phyloP scores from a whole-genome alignment of 1,139 yeast species.

The Hyphopichia pseudoburtonii region DNA sequence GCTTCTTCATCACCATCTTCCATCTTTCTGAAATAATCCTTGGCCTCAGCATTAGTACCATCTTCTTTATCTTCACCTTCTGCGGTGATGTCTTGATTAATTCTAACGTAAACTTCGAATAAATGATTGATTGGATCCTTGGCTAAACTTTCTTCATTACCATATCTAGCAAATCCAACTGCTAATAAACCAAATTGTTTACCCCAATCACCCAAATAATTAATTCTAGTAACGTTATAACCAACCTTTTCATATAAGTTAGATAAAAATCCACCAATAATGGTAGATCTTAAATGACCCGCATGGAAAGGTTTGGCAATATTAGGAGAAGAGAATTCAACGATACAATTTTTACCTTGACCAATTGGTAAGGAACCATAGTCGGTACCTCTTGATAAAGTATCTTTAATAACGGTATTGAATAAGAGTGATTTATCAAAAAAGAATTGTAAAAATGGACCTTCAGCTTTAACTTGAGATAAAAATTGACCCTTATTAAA shows the following conservation, averaged over 20 bases:
- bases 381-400: constrained; percentile 55
- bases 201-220: constrained; percentile 99
- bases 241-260: constrained; percentile 89
- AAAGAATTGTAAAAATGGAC: constrained; percentile 89
- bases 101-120: constrained; percentile 88
- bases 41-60: constrained; percentile 78
- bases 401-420: constrained; percentile 69
- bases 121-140: constrained; percentile 90
- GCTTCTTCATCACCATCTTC: constrained; percentile 91
- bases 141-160: constrained; percentile 69
- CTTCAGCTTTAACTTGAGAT: constrained; percentile 74
- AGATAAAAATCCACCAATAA: constrained; percentile 94
- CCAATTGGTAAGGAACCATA: constrained; percentile 84
- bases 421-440: constrained; percentile 67
- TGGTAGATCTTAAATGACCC: constrained; percentile 96
- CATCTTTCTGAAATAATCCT: constrained; percentile 86
- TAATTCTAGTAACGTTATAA: constrained; percentile 85
- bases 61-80: constrained; percentile 69
- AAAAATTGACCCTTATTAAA: constrained; percentile 70
- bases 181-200: constrained; percentile 97
- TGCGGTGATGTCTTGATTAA: constrained; percentile 73
- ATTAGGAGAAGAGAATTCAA: constrained; percentile 96
- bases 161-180: constrained; percentile 85
- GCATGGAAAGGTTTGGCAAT: constrained; percentile 99
- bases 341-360: constrained; percentile 64